These are phyloP conservation scores for Hypoxylon perforatum DNA, from an alignment of 495 filamentous ascomycete species.

Conservation along the genomic window DNA sequence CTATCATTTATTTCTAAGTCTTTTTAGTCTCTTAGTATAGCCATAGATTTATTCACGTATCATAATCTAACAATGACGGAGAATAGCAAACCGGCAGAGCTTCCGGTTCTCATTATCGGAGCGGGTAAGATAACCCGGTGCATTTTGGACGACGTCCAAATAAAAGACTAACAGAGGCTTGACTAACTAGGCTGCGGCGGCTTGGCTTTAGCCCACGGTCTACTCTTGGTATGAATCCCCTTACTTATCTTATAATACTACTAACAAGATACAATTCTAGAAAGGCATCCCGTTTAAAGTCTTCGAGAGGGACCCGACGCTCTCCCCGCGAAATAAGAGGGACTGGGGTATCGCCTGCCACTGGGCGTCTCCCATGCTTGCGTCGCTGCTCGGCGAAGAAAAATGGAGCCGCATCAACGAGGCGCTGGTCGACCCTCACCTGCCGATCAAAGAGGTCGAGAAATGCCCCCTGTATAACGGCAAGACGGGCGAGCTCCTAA, in stretches of 20 bases:
- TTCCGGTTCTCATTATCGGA: conserved; percentile 45
- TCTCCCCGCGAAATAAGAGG: conserved; percentile 53
- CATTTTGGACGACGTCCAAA: neutral
- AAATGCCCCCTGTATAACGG: conserved; percentile 58
- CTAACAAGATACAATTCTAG: conserved; percentile 41
- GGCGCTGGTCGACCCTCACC: conserved; percentile 54
- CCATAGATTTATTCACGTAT: neutral
- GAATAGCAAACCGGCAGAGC: conserved; percentile 8
- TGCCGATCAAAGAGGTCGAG: conserved; percentile 47
- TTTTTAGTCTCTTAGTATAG: no score
- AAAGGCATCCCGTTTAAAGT: conserved; percentile 61
- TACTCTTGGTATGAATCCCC: conserved; percentile 16
- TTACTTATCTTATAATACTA: neutral
- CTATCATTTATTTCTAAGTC: no score
- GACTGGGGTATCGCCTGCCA: conserved; percentile 70
- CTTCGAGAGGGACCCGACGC: conserved; percentile 56
- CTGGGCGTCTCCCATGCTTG: conserved; percentile 56
- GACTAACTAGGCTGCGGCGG: conserved; percentile 40
- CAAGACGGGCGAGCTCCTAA: conserved; percentile 58
- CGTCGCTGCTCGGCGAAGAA: conserved; percentile 49
- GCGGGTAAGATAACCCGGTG: conserved; percentile 31
- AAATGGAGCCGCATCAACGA: conserved; percentile 51
- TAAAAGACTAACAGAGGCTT: conserved; percentile 4
- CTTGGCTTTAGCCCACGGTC: conserved; percentile 41
- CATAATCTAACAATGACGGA: conserved; percentile 28